Evolutionary conservation across 768 basidiomycete genomes (phyloP).

Genomic region (Psilocybe cyanescens): DNA sequence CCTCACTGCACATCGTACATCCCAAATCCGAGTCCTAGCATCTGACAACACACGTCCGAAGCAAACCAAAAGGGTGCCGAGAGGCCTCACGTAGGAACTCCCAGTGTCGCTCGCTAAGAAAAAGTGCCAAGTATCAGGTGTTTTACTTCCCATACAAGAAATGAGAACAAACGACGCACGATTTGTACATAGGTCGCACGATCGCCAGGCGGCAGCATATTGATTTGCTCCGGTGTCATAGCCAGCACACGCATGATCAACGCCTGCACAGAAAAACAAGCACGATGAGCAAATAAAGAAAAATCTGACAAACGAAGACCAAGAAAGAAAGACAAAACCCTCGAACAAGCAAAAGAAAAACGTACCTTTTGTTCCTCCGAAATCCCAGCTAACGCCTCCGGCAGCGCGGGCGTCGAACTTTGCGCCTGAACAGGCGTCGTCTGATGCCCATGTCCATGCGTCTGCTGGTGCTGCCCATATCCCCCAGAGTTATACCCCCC

Average conservation of each 20-base stretch:
- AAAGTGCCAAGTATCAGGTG: not conserved
- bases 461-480: slow-evolving; percentile 22
- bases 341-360: not conserved
- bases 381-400: slow-evolving; percentile 59
- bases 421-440: slow-evolving; percentile 20
- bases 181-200: slow-evolving; percentile 81
- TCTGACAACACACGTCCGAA: not conserved
- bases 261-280: slow-evolving; percentile 39
- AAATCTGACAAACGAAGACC: too few relatives aligned
- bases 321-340: too few relatives aligned
- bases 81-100: slow-evolving; percentile 32
- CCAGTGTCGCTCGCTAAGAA: slow-evolving; percentile 41
- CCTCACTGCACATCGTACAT: too few relatives aligned
- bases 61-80: not conserved
- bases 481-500: slow-evolving; percentile 22
- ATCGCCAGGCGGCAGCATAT: slow-evolving; percentile 71
- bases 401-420: slow-evolving; percentile 34
- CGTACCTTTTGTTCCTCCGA: slow-evolving; percentile 72
- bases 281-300: not conserved
- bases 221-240: slow-evolving; percentile 88
- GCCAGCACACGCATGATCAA: slow-evolving; percentile 79
- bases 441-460: slow-evolving; percentile 5
- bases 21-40: too few relatives aligned
- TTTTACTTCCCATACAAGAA: too few relatives aligned
- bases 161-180: slow-evolving; percentile 46